Conservation (phyloP, 2,329 filamentous ascomycete species). For the Aspergillus terreus region DNA sequence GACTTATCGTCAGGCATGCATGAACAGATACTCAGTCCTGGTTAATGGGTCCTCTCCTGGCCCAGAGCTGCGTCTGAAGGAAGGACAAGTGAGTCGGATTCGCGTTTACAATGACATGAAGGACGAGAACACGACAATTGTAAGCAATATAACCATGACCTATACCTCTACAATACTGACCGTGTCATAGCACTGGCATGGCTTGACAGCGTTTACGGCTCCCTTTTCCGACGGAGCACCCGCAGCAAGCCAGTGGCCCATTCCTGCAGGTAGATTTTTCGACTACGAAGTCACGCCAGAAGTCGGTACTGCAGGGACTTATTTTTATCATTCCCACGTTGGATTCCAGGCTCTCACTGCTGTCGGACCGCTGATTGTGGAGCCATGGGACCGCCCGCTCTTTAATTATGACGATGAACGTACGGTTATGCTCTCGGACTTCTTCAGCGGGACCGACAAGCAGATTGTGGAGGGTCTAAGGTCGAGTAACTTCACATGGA, state of each 20-base stretch:
- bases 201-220: constrained; percentile 55
- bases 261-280: constrained; percentile 59
- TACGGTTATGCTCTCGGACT: constrained; percentile 54
- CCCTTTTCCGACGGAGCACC: constrained; percentile 64
- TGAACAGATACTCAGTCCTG: constrained; percentile 42
- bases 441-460: constrained; percentile 54
- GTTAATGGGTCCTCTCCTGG: constrained; percentile 54
- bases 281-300: constrained; percentile 62
- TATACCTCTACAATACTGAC: neutral
- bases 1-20: constrained; percentile 2
- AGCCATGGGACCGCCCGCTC: constrained; percentile 46
- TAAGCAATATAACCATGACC: constrained; percentile 23
- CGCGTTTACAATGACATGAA: constrained; percentile 58
- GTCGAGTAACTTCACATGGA: constrained; percentile 52
- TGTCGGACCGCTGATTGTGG: constrained; percentile 57
- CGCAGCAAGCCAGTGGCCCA: constrained; percentile 62
- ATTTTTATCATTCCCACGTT: constrained; percentile 67
- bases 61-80: constrained; percentile 45
- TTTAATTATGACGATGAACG: constrained; percentile 62
- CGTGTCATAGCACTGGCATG: constrained; percentile 60
- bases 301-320: constrained; percentile 56
- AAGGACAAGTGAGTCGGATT: constrained; percentile 50
- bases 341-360: constrained; percentile 60
- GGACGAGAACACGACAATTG: constrained; percentile 55
- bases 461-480: constrained; percentile 50